Evolutionary conservation across 352 stramenopile genomes (phyloP), one percentile per base, ranked within the genome.

Genomic region (Thalassiosira hispida): DNA sequence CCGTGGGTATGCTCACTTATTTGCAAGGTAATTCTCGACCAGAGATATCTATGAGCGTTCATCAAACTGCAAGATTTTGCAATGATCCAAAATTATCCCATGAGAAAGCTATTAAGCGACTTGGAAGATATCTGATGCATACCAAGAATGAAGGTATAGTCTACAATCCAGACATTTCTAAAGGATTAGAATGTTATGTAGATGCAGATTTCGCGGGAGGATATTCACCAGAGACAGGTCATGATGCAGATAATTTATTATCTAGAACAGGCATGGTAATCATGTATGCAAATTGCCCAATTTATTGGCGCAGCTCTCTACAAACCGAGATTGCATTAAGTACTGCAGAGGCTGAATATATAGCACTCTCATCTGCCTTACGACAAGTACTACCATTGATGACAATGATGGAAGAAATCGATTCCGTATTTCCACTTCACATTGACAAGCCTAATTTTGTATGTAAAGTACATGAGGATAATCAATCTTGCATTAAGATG

Each of bases 301-400:
- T 86, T 16, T 42, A 49, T 49, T 84, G 74, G 74, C 14, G 18
- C 12, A 80, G 59, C n/a, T 77, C 81, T 22, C 40, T 81, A 6
- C 74, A 86, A 35, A 78, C 55, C 9, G 79, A 84, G 23, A 78
- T 84, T 27, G 73, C 79, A 16, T 38, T 86, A 0, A 81, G 60
- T 47, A 81, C 73, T n/a, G 62, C 75, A 2, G 74, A 86, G 49
- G 44, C 63, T 27, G 79, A 89, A 29, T 85, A 84, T 47, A 83
- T 83, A 33, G 64, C 69, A 11, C 25, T 79, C 18, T 76, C 46
- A 4, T 5, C 18, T 5, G 40, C 66, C 12, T 46, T 84, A 18
- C 9, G 65, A 46, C 51, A 76, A 35, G 44, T 85, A 29, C 33
- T 82, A 35, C 66, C 71, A 20, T 57, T 84, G 0, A 51, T 84